Evolutionary conservation across 768 basidiomycete genomes (phyloP), one percentile per base, ranked within the genome.

Genomic region (Tremella yokohamensis): DNA sequence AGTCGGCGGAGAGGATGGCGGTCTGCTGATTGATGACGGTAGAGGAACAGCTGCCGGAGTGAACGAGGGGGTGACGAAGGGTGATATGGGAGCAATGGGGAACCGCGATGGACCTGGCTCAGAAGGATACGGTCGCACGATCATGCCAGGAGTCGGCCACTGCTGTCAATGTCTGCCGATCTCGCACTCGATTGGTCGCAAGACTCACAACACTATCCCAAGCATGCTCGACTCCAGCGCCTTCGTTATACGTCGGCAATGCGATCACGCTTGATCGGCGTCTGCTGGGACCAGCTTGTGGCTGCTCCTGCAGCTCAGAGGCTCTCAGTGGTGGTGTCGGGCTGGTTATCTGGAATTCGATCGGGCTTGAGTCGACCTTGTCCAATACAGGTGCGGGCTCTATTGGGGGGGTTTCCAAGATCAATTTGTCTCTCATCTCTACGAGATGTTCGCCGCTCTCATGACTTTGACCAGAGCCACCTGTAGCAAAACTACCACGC

Each of bases 151-250:
- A 48, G 65, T 57, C 1, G 68, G 70, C 70, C 65, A 66, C 70
- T 69, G 57, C 4, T 34, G 29, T 34, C 11, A 42, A n/a, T 15
- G 37, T 45, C n/a, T 18, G 45, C 13, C 1, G 9, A 11, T 19
- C 25, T 15, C 15, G 34, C 12, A 52, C 1, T 3, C 16, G 20
- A 20, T 25, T 22, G 24, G 24, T 8, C 11, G 13, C 18, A 24
- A 26, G 15, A 70, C 69, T 54, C 52, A 71, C 69, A 13, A 72
- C 70, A 62, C 70, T 72, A 42, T 72, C 68, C 67, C 68, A 72
- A 45, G 68, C 63, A 55, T 61, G 63, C 24, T 67, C 69, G 16
- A 57, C 13, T 16, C 62, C 63, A 0, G 34, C 24, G 3, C n/a
- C 51, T 15, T 59, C 48, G 1, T 55, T 52, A 26, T 50, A 48